phyloP scores from a whole-genome alignment of 1,284 basidiomycete genomes.

The Coniferiporia weirii region DNA sequence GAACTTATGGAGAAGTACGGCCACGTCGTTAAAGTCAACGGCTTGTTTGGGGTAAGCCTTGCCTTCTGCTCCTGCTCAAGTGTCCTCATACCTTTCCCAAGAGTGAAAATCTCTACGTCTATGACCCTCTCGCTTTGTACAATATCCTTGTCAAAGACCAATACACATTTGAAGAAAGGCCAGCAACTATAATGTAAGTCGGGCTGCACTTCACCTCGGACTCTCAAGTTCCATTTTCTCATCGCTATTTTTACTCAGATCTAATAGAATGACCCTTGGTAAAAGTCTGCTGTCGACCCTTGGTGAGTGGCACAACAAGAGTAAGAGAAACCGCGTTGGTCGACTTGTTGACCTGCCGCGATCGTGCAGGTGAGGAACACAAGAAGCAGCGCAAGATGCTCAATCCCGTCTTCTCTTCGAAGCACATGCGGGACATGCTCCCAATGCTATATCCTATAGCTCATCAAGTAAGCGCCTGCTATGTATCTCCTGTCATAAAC shows the following conservation, averaged over 20 bases:
- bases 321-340: background rate
- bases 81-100: background rate
- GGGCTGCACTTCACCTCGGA: background rate
- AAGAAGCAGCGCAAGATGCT: constrained; percentile 27
- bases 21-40: constrained; percentile 14
- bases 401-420: constrained; percentile 28
- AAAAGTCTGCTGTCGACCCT: constrained; percentile 22
- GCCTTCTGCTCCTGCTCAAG: background rate
- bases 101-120: constrained; percentile 18
- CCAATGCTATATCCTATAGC: constrained; percentile 27
- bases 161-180: constrained; percentile 26
- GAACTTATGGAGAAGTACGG: constrained; percentile 16
- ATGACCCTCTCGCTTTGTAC: constrained; percentile 25
- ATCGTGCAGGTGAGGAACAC: constrained; percentile 28
- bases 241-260: constrained; percentile 7
- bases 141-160: constrained; percentile 30
- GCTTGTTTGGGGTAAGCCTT: constrained; percentile 17
- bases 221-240: background rate
- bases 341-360: background rate
- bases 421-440: constrained; percentile 26
- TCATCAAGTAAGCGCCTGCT: constrained; percentile 23
- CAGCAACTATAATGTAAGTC: constrained; percentile 21
- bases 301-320: constrained; percentile 13
- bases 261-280: constrained; percentile 20
- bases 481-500: constrained; percentile 23